phyloP scores from a whole-genome alignment of 192 early-diverging fungal species.

The Umbelopsis vinacea region DNA sequence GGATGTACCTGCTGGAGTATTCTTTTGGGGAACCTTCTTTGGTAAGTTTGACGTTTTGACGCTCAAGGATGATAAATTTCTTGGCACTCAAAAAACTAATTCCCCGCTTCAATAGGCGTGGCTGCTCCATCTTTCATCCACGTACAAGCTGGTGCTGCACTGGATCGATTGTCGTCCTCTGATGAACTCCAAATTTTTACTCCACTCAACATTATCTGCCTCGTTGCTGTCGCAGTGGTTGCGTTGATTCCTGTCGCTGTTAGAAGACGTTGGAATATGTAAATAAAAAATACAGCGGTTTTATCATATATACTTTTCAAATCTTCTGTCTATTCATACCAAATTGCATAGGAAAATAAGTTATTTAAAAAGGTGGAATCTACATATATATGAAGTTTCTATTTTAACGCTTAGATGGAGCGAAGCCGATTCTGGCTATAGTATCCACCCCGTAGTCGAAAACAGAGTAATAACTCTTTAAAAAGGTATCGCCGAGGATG shows the following conservation, averaged over 20 bases:
- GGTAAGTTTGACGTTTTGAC: slow-evolving; percentile 28
- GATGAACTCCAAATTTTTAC: slow-evolving; percentile 53
- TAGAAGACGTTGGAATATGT: slow-evolving; percentile 29
- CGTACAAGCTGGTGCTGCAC: slow-evolving; percentile 59
- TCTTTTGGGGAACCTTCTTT: slow-evolving; percentile 60
- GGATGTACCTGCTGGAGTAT: slow-evolving; percentile 51
- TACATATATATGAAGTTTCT: not conserved
- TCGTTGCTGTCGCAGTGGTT: slow-evolving; percentile 46
- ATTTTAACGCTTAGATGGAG: slow-evolving; percentile 25
- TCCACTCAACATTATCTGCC: slow-evolving; percentile 48
- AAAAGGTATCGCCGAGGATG: slow-evolving; percentile 54
- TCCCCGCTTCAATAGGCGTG: slow-evolving; percentile 36
- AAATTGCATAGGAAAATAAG: no score
- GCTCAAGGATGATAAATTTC: not conserved
- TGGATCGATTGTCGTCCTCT: slow-evolving; percentile 51
- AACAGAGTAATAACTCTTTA: slow-evolving; percentile 53
- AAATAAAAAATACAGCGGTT: not conserved
- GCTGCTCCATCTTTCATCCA: slow-evolving; percentile 56
- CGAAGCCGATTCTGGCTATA: slow-evolving; percentile 50
- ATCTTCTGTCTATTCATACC: not conserved
- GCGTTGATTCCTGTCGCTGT: slow-evolving; percentile 55
- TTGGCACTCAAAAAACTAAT: not conserved
- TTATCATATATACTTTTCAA: not conserved
- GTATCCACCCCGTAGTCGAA: slow-evolving; percentile 46
- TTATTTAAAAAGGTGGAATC: not conserved